Base-by-base conservation (phyloP, 2,329 filamentous ascomycete species). In the Trichoderma sp. region DNA sequence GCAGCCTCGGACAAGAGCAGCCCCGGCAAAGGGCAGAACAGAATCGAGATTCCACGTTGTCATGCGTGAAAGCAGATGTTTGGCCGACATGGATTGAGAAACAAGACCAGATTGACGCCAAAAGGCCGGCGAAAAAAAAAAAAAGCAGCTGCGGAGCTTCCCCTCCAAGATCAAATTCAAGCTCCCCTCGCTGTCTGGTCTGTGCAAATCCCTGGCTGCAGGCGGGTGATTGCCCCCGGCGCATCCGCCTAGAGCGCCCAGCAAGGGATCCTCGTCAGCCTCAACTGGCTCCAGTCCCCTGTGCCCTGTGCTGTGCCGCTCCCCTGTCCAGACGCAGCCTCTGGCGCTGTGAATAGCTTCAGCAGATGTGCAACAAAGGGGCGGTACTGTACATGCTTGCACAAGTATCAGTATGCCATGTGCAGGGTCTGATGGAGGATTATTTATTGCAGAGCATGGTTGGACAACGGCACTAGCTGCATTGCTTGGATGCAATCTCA, bases 31-130 rank as follows among this genome's bases (percentile, higher is more conserved):
- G 32, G 28, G 28, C n/a, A 43, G 26, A 24, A 18, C 34, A 18
- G 60, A 37, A 66, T 66, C 63, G 54, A 66, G 54, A 66, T 66
- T 59, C 54, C 51, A 51, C 54, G 63, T 65, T 65, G 18, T 56
- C 26, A 65, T 65, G 61, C 63, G 28, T 21, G 63, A 66, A 49
- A 66, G 54, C 39, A 34, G 37, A n/a, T 66, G 54, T 51, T 58
- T 59, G 26, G 8, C 54, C 32, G 63, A 59, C 63, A 66, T 49
- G 63, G 63, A 37, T 58, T 46, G 37, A 26, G 32, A 34, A 14
- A 34, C 32, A 34, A 34, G 13, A 32, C 10, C 8, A 10, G 14
- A 13, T 18, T 28, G 21, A 54, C 59, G 46, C 43, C 59, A 34
- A 24, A 51, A 34, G 14, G 32, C 32, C 32, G 5, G 28, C 59